Evolutionary conservation across 1,284 basidiomycete genomes (phyloP).

Genomic region (Schizophyllum amplum): DNA sequence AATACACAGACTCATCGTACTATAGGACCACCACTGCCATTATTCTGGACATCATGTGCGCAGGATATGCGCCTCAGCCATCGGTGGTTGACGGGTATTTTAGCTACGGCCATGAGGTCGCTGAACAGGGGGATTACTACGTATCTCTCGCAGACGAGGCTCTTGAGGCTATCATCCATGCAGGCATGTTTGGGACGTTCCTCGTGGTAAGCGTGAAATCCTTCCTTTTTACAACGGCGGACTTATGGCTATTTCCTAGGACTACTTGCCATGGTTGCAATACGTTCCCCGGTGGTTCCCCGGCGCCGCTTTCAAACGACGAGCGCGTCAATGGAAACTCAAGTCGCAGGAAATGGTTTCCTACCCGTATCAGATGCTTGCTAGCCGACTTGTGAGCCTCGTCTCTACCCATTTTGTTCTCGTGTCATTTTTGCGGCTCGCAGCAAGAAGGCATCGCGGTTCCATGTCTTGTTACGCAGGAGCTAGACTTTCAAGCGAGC

Average conservation of each 20-base stretch:
- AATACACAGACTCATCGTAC: slow-evolving; percentile 21
- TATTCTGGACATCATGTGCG: slow-evolving; percentile 47
- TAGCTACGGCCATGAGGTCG: slow-evolving; percentile 51
- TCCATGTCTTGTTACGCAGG: slow-evolving; percentile 35
- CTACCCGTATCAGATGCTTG: slow-evolving; percentile 48
- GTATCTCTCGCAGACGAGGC: slow-evolving; percentile 50
- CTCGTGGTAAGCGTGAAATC: slow-evolving; percentile 38
- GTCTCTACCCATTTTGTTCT: slow-evolving; percentile 14
- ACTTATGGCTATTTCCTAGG: slow-evolving; percentile 25
- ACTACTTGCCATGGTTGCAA: slow-evolving; percentile 31
- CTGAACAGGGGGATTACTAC: slow-evolving; percentile 48
- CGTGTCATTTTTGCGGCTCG: no score
- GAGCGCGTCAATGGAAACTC: slow-evolving; percentile 39
- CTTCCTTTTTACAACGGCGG: slow-evolving; percentile 8
- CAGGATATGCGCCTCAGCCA: slow-evolving; percentile 37
- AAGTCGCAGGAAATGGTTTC: slow-evolving; percentile 48
- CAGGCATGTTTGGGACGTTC: slow-evolving; percentile 52
- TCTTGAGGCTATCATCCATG: slow-evolving; percentile 48
- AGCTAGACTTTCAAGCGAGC: slow-evolving; percentile 39
- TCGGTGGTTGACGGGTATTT: slow-evolving; percentile 24
- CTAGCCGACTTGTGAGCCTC: slow-evolving; percentile 46
- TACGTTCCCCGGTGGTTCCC: slow-evolving; percentile 59
- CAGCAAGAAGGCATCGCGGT: slow-evolving; percentile 46
- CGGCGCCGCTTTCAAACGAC: slow-evolving; percentile 49
- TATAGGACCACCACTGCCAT: slow-evolving; percentile 48